Percentiles rank a stretch among this genome's conserved stretches.
Evolutionary conservation across 495 filamentous ascomycete species (phyloP).

Genomic region (Massariosphaeria phaeospora): DNA sequence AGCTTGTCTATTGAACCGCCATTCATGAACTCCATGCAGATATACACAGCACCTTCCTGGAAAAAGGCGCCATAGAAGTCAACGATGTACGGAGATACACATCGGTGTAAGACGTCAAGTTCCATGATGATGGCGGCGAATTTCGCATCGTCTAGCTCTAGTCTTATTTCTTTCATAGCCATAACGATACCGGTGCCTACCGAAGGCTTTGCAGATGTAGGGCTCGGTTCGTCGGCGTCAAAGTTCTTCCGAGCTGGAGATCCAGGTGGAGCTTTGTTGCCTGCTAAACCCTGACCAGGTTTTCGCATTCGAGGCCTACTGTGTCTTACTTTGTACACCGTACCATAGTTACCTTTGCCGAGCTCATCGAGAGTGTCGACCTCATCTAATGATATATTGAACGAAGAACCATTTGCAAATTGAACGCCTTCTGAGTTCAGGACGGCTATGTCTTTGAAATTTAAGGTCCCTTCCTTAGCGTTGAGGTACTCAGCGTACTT

Average conservation of each 20-base stretch:
- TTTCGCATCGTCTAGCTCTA: conserved; percentile 94
- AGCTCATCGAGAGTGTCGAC: conserved; percentile 92
- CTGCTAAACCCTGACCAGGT: conserved; percentile 69
- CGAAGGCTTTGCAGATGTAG: conserved; percentile 21
- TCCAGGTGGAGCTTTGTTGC: conserved; percentile 46
- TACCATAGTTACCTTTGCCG: conserved; percentile 97
- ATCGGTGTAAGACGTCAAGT: conserved; percentile 91
- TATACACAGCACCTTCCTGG: conserved; percentile 97
- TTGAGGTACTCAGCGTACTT: conserved; percentile 92
- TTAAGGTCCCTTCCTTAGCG: conserved; percentile 81
- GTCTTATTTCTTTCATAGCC: conserved; percentile 99
- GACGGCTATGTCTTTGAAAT: conserved; percentile 87
- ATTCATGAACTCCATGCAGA: conserved; percentile 99
- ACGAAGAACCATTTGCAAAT: conserved; percentile 82
- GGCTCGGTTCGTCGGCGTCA: conserved; percentile 22
- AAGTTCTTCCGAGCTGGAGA: conserved; percentile 26
- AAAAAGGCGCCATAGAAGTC: conserved; percentile 99
- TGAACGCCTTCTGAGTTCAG: conserved; percentile 85
- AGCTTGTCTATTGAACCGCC: conserved; percentile 97
- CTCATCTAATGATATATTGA: conserved; percentile 93
- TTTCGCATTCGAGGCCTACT: conserved; percentile 70
- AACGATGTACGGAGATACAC: conserved; percentile 90
- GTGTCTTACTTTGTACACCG: conserved; percentile 93
- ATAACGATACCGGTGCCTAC: conserved; percentile 65
- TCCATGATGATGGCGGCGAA: conserved; percentile 98